phyloP scores from a whole-genome alignment of 306 rosid species.

The Sechiopsis laciniata region DNA sequence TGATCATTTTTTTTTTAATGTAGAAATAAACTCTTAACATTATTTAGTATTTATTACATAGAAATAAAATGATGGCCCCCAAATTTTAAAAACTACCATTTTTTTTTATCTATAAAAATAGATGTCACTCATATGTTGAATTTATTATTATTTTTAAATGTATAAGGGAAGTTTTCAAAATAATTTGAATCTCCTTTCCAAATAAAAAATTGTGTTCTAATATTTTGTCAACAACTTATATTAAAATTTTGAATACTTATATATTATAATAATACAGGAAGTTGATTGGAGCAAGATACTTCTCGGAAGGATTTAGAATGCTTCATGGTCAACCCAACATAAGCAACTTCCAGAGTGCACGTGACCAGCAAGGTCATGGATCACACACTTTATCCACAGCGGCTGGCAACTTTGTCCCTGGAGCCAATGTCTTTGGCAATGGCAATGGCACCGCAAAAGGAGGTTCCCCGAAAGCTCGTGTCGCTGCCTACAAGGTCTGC shows the following conservation, averaged over 20 bases:
- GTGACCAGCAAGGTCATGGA: not conserved
- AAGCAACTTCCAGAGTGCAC: not conserved
- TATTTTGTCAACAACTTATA: too few relatives aligned
- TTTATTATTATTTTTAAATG: too few relatives aligned
- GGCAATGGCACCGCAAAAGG: constrained; percentile 15
- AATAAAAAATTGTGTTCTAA: not conserved
- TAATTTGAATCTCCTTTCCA: too few relatives aligned
- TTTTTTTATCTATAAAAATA: too few relatives aligned
- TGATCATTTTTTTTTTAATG: too few relatives aligned
- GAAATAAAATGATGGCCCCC: too few relatives aligned
- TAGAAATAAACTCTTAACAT: too few relatives aligned
- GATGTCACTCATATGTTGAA: too few relatives aligned
- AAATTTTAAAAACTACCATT: too few relatives aligned
- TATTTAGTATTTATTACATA: too few relatives aligned
- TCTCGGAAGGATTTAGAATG: not conserved
- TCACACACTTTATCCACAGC: constrained; percentile 10
- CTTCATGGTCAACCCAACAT: not conserved
- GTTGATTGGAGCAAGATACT: constrained; percentile 12
- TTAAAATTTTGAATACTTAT: too few relatives aligned
- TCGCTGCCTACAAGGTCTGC: constrained; percentile 4
- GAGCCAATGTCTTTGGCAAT: not conserved
- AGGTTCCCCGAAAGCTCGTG: not conserved
- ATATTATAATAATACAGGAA: not conserved
- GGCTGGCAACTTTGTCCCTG: not conserved
- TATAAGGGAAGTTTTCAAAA: too few relatives aligned